Percentiles rank a stretch among this genome's conserved stretches.
phyloP scores from a whole-genome alignment of 106 monocot species.

The Dactylorhiza incarnata region DNA sequence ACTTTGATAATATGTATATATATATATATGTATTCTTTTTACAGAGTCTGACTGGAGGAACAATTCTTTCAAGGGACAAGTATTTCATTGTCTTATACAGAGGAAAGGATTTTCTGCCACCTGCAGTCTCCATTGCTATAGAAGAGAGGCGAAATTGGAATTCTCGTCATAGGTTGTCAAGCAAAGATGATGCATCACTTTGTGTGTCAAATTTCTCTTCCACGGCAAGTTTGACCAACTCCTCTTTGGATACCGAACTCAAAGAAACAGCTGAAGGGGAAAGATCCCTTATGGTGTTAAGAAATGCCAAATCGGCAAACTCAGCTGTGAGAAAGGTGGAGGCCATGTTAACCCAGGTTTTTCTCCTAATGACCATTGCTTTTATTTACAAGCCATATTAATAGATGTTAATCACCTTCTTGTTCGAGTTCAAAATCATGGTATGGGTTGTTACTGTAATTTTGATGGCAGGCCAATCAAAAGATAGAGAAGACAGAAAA shows the following conservation, averaged over 20 bases:
- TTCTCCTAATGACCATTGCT: background rate
- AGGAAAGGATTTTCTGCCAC: slow-evolving; percentile 97
- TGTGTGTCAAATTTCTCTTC: background rate
- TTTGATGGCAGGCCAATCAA: slow-evolving; percentile 38
- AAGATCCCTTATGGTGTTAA: slow-evolving; percentile 5
- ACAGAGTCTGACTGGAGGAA: slow-evolving; percentile 90
- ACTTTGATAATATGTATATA: no score
- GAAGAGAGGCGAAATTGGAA: slow-evolving; percentile 69
- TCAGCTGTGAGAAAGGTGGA: slow-evolving; percentile 30
- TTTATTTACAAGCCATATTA: background rate
- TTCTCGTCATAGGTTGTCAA: slow-evolving; percentile 20
- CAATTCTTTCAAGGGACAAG: slow-evolving; percentile 75
- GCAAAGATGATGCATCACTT: slow-evolving; percentile 3
- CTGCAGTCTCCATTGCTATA: slow-evolving; percentile 72
- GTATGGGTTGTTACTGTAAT: background rate
- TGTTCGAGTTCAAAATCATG: background rate
- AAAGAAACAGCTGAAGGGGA: slow-evolving; percentile 9
- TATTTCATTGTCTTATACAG: slow-evolving; percentile 86
- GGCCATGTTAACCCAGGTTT: slow-evolving; percentile 44
- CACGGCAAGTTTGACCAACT: background rate
- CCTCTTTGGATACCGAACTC: slow-evolving; percentile 12
- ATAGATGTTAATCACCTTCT: background rate
- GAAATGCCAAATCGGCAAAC: slow-evolving; percentile 12
- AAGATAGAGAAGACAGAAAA: slow-evolving; percentile 77
- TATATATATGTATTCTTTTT: slow-evolving; percentile 1